Percentiles rank a stretch among this genome's conserved stretches.
phyloP scores from a whole-genome alignment of 208 protist species.

The Acanthamoeba lenticulata region DNA sequence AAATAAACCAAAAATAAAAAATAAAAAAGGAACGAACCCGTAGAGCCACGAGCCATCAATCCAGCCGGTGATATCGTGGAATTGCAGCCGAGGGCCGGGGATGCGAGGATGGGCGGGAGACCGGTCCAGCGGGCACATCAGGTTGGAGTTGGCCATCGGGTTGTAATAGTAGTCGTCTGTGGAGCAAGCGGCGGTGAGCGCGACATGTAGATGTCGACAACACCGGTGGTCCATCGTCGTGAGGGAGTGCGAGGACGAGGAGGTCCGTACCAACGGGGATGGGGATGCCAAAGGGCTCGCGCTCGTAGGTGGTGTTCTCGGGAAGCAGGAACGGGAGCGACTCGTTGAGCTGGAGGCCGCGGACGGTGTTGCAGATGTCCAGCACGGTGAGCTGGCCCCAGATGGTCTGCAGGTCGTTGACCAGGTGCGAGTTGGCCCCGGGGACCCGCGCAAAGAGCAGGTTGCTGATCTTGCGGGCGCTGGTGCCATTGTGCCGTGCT shows the following conservation, averaged over 20 bases:
- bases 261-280: not conserved
- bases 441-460: not conserved
- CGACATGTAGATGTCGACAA: not conserved
- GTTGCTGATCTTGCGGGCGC: not conserved
- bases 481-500: not conserved
- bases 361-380: slow-evolving; percentile 55
- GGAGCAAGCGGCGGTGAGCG: not conserved
- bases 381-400: slow-evolving; percentile 58
- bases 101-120: not conserved
- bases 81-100: not conserved
- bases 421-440: not conserved
- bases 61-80: slow-evolving; percentile 27
- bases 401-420: slow-evolving; percentile 51
- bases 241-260: not conserved
- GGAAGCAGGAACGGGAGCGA: not conserved
- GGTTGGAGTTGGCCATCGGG: not conserved
- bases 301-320: not conserved
- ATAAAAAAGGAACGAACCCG: not conserved
- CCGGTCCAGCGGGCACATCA: not conserved
- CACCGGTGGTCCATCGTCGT: not conserved
- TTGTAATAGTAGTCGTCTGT: not conserved
- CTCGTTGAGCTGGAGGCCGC: not conserved
- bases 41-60: slow-evolving; percentile 1
- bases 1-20: not conserved
- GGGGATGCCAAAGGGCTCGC: not conserved